Evolutionary conservation across 1,139 yeast species (phyloP), one percentile per base, ranked within the genome.

Genomic region (Taphrina pruni): DNA sequence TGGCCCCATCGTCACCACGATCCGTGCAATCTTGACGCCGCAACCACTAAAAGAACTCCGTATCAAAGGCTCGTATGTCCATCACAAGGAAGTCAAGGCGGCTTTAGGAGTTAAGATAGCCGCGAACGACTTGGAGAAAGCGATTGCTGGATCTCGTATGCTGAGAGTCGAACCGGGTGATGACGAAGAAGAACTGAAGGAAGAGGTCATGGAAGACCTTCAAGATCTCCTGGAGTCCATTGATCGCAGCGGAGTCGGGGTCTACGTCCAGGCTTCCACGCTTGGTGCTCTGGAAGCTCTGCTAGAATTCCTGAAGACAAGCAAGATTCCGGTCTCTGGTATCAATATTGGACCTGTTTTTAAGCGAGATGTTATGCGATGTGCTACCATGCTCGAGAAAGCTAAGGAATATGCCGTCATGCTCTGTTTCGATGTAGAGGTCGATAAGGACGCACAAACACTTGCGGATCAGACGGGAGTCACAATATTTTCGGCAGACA

Each of bases 101-200:
- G 99, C 99, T 48, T 85, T 94, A 75, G 99, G 99, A 85, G 98
- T 95, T 71, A 94, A 95, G 84, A 90, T 94, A 78, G 96, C 98
- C 70, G 99, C 99, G 54, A 90, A 90, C 78, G 99, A 94, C 79
- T 85, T 94, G 75, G 99, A 95, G 77, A 94, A 94, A 82, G 99
- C 99, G 8, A 97, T 94, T 78, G 98, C 99, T 65, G 99, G 99
- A 81, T 95, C 99, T 45, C 86, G 99, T 78, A 84, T 94, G 80
- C 82, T 95, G 73, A 95, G 94, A 75, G 97, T 92, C 73, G 97
- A 97, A 55, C 97, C 94, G 74, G 97, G 91, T 72, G 99, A 95
- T 75, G 97, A 94, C 76, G 99, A 94, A 81, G 99, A 95, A 71
- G 98, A 94, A 71, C 78, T 94, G 75, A 90, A 90, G 96, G 99